Conservation (phyloP, 2,329 filamentous ascomycete species). For the Pseudogymnoascus sp. region DNA sequence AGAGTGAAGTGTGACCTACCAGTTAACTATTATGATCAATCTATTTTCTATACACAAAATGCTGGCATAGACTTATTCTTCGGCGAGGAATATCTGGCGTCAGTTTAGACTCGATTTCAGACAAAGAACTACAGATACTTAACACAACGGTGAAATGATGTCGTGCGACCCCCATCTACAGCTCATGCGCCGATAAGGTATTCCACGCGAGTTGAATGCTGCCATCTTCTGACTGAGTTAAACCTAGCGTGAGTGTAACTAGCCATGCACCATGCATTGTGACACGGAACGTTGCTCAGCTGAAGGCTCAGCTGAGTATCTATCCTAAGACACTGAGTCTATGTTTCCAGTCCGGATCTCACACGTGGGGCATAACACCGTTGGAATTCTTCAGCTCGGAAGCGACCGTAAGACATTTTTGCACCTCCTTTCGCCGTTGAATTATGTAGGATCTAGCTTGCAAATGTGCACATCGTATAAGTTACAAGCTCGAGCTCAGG, state of each 20-base stretch:
- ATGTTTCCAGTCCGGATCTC: constrained; percentile 1
- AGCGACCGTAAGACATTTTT: neutral
- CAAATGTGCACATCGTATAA: neutral
- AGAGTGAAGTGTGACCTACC: neutral
- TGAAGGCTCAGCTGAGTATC: constrained; percentile 2
- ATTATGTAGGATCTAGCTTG: neutral
- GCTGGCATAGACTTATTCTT: neutral
- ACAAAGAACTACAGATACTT: neutral
- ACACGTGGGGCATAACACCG: neutral
- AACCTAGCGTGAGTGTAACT: neutral
- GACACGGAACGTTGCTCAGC: neutral
- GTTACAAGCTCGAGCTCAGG: neutral
- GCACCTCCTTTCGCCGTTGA: neutral
- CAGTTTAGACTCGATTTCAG: neutral
- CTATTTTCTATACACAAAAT: neutral
- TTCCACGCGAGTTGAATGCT: neutral
- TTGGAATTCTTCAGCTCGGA: neutral
- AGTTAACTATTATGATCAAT: neutral
- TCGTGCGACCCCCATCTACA: neutral
- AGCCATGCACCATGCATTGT: neutral
- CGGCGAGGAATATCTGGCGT: neutral
- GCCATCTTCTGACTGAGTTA: constrained; percentile 1
- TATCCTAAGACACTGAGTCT: neutral
- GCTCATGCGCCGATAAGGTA: neutral
- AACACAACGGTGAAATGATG: neutral